A percentile compares a stretch with the other conserved stretches of the same genome.
These are phyloP conservation scores for Penicillium soppii DNA, from an alignment of 495 filamentous ascomycete species.

Conservation along the genomic window DNA sequence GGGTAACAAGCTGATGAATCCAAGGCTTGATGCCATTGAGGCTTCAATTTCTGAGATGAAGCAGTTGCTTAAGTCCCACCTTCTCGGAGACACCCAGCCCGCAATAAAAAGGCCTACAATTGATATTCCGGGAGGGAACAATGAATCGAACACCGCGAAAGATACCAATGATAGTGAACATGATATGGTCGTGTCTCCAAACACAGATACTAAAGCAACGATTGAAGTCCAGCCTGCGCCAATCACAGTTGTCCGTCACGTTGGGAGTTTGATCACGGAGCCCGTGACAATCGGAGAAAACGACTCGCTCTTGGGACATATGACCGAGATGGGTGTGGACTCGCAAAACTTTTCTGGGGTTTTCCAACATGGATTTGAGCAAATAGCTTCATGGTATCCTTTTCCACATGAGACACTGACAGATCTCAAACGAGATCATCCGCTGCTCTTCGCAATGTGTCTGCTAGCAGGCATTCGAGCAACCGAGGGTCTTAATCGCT, in stretches of 20 bases:
- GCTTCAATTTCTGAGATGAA: conserved; percentile 1
- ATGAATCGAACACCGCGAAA: not conserved
- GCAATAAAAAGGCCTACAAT: not conserved
- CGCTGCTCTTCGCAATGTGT: conserved; percentile 7
- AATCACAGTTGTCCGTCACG: conserved; percentile 8
- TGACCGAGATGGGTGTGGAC: conserved; percentile 9
- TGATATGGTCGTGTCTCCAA: not conserved
- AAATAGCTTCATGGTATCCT: conserved; percentile 9
- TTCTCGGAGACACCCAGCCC: not conserved
- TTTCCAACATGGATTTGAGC: conserved; percentile 5
- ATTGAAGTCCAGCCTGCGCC: conserved; percentile 5
- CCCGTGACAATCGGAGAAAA: conserved; percentile 3
- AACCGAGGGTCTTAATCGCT: conserved; percentile 2
- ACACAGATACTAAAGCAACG: not conserved
- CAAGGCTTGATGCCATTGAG: conserved; percentile 3
- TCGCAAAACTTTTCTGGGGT: conserved; percentile 2
- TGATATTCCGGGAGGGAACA: not conserved
- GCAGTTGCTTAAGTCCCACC: conserved; percentile 1
- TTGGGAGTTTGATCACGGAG: conserved; percentile 9
- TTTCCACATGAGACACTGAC: conserved; percentile 3
- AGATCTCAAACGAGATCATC: conserved; percentile 4
- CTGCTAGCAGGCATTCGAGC: conserved; percentile 6
- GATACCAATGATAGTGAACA: not conserved
- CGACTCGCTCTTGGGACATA: not conserved
- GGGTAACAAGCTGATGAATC: not conserved